Conservation (phyloP, 2,329 filamentous ascomycete genomes). For the Ophiostoma angusticollis region DNA sequence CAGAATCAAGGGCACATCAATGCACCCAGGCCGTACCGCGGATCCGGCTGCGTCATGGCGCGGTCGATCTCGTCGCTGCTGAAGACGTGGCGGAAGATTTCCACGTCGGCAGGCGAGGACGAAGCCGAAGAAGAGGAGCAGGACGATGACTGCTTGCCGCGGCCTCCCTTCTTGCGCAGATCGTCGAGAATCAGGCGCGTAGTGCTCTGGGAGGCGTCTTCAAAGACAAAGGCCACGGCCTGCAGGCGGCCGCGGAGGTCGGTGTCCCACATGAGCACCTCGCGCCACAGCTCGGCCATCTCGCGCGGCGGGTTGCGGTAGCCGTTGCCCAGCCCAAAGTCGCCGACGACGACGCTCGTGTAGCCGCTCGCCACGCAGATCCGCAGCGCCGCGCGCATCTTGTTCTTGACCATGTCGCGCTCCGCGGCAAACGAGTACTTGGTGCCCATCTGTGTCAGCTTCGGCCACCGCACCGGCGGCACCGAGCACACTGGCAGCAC, state of each 20-base stretch:
- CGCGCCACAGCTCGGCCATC: constrained; percentile 52
- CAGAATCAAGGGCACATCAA: constrained; percentile 25
- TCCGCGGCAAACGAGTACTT: constrained; percentile 62
- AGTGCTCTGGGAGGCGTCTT: constrained; percentile 42
- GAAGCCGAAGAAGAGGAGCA: constrained; percentile 11
- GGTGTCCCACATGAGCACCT: constrained; percentile 48
- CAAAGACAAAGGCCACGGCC: constrained; percentile 52
- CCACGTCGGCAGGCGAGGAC: constrained; percentile 28
- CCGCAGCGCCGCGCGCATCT: constrained; percentile 56
- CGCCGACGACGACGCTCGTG: constrained; percentile 45
- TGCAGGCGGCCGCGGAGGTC: constrained; percentile 49
- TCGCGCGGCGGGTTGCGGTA: constrained; percentile 53
- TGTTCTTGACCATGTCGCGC: constrained; percentile 57
- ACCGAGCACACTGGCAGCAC: constrained; percentile 62
- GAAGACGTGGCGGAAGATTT: constrained; percentile 43
- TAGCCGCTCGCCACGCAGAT: constrained; percentile 53
- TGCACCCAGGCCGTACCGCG: constrained; percentile 41
- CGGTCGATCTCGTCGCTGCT: constrained; percentile 34
- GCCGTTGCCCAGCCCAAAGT: constrained; percentile 51
- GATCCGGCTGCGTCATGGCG: constrained; percentile 38
- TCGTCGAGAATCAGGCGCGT: constrained; percentile 41
- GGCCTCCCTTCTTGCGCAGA: constrained; percentile 35
- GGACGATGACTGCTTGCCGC: constrained; percentile 15
- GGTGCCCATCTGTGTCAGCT: constrained; percentile 52
- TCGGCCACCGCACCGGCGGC: constrained; percentile 58